Percentiles rank a stretch among this genome's conserved stretches.
phyloP scores from a whole-genome alignment of 2,329 filamentous ascomycete species.

The Beauveria sp. region DNA sequence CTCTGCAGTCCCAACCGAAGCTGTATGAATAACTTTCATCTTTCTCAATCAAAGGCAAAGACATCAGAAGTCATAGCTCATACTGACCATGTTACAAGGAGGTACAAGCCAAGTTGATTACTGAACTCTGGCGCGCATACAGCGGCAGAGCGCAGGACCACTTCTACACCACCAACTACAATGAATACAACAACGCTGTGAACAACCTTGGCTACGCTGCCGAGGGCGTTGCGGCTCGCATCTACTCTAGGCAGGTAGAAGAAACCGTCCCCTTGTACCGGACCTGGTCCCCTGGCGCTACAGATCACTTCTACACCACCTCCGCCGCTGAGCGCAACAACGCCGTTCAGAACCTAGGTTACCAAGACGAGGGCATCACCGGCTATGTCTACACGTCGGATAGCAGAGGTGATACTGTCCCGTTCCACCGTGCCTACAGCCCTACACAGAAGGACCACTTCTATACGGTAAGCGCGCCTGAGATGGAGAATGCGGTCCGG shows the following conservation, averaged over 20 bases:
- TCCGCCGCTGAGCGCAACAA: constrained; percentile 10
- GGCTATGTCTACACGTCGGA: neutral
- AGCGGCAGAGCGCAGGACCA: constrained; percentile 1
- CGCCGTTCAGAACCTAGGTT: neutral
- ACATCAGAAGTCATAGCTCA: neutral
- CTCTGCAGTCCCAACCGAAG: neutral
- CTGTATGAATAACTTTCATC: neutral
- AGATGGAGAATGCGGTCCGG: constrained; percentile 8
- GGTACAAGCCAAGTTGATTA: neutral
- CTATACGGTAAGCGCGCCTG: neutral
- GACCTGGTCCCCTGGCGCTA: neutral
- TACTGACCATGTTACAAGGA: neutral
- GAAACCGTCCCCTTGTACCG: constrained; percentile 1
- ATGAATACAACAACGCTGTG: constrained; percentile 11
- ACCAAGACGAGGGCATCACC: constrained; percentile 8
- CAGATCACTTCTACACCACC: constrained; percentile 12
- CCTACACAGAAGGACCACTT: neutral
- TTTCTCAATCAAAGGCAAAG: too few relatives aligned
- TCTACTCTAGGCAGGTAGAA: neutral
- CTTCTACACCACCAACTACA: constrained; percentile 11
- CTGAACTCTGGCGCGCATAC: constrained; percentile 10
- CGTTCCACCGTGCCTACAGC: constrained; percentile 7
- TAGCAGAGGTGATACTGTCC: neutral
- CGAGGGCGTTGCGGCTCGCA: neutral
- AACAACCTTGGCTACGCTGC: constrained; percentile 1